Conservation (phyloP, 345 rosid species). For the Abelmoschus esculentus region DNA sequence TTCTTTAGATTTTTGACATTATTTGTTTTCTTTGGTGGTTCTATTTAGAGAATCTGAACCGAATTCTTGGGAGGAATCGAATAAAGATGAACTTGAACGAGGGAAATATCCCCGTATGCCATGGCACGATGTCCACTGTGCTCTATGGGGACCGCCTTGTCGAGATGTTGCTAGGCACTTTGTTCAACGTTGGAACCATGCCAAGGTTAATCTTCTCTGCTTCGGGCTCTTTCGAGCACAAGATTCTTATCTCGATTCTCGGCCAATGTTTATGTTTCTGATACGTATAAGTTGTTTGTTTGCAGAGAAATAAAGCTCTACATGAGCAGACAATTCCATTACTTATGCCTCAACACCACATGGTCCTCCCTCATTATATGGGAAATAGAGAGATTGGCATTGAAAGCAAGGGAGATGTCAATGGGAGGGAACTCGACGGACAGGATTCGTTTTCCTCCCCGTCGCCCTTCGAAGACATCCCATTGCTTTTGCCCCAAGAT, state of each 20-base stretch:
- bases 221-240: neutral
- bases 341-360: constrained; percentile 88
- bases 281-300: constrained; percentile 9
- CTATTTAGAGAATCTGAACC: constrained; percentile 86
- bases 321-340: constrained; percentile 75
- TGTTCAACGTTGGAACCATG: constrained; percentile 95
- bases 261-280: constrained; percentile 2
- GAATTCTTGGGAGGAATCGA: constrained; percentile 89
- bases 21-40: constrained; percentile 8
- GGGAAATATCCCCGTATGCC: constrained; percentile 87
- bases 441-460: constrained; percentile 41
- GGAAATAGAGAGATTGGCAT: constrained; percentile 60
- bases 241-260: neutral
- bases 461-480: constrained; percentile 63
- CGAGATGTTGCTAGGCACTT: constrained; percentile 87
- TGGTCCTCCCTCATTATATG: constrained; percentile 96
- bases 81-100: constrained; percentile 72
- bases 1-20: neutral
- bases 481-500: constrained; percentile 86
- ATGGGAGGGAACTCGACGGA: constrained; percentile 25
- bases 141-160: constrained; percentile 95
- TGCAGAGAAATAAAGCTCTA: constrained; percentile 81
- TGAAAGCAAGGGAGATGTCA: constrained; percentile 25
- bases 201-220: constrained; percentile 47
- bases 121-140: constrained; percentile 95